A percentile compares a stretch with the other conserved stretches of the same genome.
These are phyloP conservation scores for Picochlorum sp. DNA, from an alignment of 139 green algal species.

Conservation along the genomic window DNA sequence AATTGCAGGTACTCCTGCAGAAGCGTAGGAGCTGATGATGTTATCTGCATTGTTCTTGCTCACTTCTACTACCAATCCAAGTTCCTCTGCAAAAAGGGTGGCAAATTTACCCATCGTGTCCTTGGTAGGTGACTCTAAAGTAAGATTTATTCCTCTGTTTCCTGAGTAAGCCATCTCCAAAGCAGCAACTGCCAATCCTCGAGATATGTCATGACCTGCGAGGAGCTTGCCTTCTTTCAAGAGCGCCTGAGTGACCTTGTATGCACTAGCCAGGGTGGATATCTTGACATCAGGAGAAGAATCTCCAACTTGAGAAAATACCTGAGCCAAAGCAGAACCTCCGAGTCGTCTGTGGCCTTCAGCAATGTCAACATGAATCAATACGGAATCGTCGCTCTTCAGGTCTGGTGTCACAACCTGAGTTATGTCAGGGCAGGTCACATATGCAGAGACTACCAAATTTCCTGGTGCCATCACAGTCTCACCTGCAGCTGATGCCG, in stretches of 20 bases:
- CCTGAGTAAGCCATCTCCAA: constrained; percentile 95
- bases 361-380: constrained; percentile 90
- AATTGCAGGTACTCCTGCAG: constrained; percentile 51
- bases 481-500: constrained; percentile 72
- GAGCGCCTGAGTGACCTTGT: constrained; percentile 73
- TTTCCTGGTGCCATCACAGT: constrained; percentile 92
- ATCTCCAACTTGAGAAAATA: constrained; percentile 66
- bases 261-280: constrained; percentile 57
- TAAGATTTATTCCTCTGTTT: constrained; percentile 51
- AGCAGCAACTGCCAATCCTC: constrained; percentile 71
- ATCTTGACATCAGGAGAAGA: constrained; percentile 73
- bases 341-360: constrained; percentile 62
- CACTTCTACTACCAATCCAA: constrained; percentile 93
- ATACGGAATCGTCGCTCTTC: constrained; percentile 47
- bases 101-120: constrained; percentile 33
- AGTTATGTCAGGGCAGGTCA: constrained; percentile 92
- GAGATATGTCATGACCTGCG: constrained; percentile 90
- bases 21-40: constrained; percentile 56
- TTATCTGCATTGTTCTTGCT: constrained; percentile 29
- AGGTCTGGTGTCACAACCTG: constrained; percentile 71
- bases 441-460: constrained; percentile 91
- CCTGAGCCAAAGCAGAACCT: constrained; percentile 86
- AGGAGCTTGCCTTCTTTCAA: constrained; percentile 55
- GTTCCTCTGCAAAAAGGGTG: constrained; percentile 91
- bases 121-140: constrained; percentile 14